A percentile compares a stretch with the other conserved stretches of the same genome.
Conservation (phyloP, 495 filamentous ascomycete genomes). For the Aspergillus homomorphus region DNA sequence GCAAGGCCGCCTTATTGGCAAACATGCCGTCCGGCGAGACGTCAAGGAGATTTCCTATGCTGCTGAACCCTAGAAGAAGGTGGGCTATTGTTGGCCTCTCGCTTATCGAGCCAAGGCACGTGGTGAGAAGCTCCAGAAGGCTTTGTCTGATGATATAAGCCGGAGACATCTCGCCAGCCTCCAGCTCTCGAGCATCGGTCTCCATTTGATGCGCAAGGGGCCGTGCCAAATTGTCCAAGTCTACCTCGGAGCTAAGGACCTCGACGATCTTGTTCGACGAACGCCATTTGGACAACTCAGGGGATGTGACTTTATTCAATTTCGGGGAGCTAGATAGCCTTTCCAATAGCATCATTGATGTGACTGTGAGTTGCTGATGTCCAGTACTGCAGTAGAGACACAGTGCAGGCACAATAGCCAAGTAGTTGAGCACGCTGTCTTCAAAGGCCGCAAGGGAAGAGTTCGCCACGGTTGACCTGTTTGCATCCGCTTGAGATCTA, state of each 20-base stretch:
- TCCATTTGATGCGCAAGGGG: slow-evolving; percentile 65
- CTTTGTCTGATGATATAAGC: slow-evolving; percentile 73
- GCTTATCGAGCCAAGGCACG: slow-evolving; percentile 66
- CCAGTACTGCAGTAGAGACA: slow-evolving; percentile 81
- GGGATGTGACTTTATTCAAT: slow-evolving; percentile 55
- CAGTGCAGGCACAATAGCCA: slow-evolving; percentile 70
- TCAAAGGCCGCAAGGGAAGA: slow-evolving; percentile 79
- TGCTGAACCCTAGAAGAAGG: slow-evolving; percentile 82
- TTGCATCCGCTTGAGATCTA: slow-evolving; percentile 49
- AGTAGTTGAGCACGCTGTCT: slow-evolving; percentile 79
- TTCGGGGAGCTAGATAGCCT: slow-evolving; percentile 80
- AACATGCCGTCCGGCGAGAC: slow-evolving; percentile 63
- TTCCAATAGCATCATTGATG: slow-evolving; percentile 74
- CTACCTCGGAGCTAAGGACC: slow-evolving; percentile 67
- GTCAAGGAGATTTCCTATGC: slow-evolving; percentile 61
- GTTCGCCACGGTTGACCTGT: slow-evolving; percentile 57
- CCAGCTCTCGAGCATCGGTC: slow-evolving; percentile 58
- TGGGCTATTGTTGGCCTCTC: slow-evolving; percentile 82
- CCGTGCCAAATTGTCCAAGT: slow-evolving; percentile 65
- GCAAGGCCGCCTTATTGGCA: slow-evolving; percentile 64
- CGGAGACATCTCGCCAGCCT: slow-evolving; percentile 57
- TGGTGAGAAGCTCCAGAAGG: slow-evolving; percentile 78
- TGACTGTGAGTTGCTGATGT: slow-evolving; percentile 69
- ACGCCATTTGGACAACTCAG: slow-evolving; percentile 47
- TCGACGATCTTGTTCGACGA: slow-evolving; percentile 75